Conservation (phyloP, 495 filamentous ascomycete genomes). For the Podospora pseudocomata region DNA sequence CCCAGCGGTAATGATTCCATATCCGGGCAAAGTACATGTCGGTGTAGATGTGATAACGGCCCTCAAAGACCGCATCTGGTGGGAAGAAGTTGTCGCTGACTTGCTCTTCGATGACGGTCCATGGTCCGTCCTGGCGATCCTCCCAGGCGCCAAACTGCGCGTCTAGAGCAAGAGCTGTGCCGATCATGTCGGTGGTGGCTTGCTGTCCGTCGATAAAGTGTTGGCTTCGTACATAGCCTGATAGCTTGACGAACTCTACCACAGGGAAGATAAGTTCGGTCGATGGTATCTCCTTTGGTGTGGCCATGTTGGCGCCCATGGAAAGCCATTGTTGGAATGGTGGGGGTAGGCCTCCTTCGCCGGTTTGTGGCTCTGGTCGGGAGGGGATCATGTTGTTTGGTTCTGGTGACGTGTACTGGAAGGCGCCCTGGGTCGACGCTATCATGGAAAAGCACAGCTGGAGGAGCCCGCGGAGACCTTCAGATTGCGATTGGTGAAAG, state of each 20-base stretch:
- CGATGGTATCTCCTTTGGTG: conserved; percentile 25
- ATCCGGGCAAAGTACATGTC: conserved; percentile 55
- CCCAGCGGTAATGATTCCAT: conserved; percentile 63
- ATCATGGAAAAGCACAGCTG: conserved; percentile 47
- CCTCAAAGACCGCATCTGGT: conserved; percentile 47
- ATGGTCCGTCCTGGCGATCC: conserved; percentile 28
- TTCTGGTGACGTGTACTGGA: conserved; percentile 20
- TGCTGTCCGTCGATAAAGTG: conserved; percentile 33
- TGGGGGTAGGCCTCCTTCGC: conserved; percentile 32
- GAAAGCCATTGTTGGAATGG: conserved; percentile 38
- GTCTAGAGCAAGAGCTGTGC: conserved; percentile 34
- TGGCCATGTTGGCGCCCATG: conserved; percentile 27
- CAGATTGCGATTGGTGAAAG: conserved; percentile 23
- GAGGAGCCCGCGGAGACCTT: conserved; percentile 35
- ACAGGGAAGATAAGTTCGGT: conserved; percentile 34
- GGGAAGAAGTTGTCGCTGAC: conserved; percentile 30
- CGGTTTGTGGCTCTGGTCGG: conserved; percentile 28
- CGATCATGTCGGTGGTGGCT: conserved; percentile 29
- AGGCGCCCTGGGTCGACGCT: conserved; percentile 19
- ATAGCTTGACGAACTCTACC: conserved; percentile 35
- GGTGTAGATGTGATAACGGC: conserved; percentile 57
- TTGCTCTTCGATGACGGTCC: conserved; percentile 28
- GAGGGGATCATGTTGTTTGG: conserved; percentile 20
- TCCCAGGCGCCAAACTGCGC: conserved; percentile 36
- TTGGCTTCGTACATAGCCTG: conserved; percentile 26